phyloP scores from a whole-genome alignment of 2,329 filamentous ascomycete species.

The Ophiostoma perfectum region DNA sequence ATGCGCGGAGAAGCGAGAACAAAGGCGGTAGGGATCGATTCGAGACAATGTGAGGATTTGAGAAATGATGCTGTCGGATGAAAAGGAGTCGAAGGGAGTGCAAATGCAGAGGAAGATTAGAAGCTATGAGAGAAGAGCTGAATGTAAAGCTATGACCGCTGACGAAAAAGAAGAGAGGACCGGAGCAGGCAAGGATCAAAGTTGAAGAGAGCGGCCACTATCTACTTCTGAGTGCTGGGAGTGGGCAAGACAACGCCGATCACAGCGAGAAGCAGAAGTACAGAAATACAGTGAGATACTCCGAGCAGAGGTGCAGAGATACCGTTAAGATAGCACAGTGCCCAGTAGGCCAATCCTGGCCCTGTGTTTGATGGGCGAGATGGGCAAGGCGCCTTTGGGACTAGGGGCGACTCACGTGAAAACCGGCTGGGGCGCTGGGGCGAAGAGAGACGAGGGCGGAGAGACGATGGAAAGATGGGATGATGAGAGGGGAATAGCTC shows the following conservation, averaged over 20 bases:
- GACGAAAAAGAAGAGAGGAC: neutral
- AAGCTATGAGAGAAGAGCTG: neutral
- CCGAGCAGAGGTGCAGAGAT: too few relatives aligned
- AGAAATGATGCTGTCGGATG: neutral
- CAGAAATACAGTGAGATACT: too few relatives aligned
- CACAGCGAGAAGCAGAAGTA: neutral
- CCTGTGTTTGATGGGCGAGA: too few relatives aligned
- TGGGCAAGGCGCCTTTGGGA: too few relatives aligned
- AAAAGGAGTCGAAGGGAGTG: neutral
- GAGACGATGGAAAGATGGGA: too few relatives aligned
- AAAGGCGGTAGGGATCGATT: neutral
- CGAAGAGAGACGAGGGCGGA: neutral
- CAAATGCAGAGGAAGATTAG: neutral
- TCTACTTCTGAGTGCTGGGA: neutral
- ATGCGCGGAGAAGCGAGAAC: neutral
- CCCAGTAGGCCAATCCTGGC: too few relatives aligned
- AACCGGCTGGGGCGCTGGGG: neutral
- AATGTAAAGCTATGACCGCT: neutral
- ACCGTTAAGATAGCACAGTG: too few relatives aligned
- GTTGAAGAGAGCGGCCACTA: neutral
- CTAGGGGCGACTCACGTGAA: neutral
- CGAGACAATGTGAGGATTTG: neutral
- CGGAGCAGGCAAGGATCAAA: neutral
- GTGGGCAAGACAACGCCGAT: constrained; percentile 11
- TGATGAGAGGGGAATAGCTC: neutral